These are phyloP conservation scores for Coniochaeta hoffmannii DNA, from an alignment of 2,329 filamentous ascomycete species.

Conservation along the genomic window DNA sequence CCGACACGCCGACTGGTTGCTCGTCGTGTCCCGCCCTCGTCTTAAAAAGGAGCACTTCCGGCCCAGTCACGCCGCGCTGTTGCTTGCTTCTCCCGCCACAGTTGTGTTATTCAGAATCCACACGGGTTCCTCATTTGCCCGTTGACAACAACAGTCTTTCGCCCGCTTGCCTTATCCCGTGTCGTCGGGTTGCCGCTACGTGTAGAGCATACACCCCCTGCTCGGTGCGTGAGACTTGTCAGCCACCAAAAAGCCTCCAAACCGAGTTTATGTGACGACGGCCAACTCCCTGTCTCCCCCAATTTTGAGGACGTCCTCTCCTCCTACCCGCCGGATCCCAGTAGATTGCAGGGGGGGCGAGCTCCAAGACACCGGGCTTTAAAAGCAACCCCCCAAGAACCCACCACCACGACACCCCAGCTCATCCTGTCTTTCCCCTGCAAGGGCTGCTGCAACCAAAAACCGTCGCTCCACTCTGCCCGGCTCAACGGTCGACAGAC, in stretches of 20 bases:
- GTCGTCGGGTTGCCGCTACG: conserved; percentile 5
- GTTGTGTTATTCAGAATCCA: not conserved
- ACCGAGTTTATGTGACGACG: conserved; percentile 6
- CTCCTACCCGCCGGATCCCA: conserved; percentile 13
- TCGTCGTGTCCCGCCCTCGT: not conserved
- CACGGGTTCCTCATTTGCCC: not conserved
- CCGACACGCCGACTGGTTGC: not conserved
- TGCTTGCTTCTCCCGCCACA: not conserved
- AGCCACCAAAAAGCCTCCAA: conserved; percentile 9
- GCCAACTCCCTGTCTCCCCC: conserved; percentile 12
- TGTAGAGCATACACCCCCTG: conserved; percentile 7
- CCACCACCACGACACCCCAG: conserved; percentile 10
- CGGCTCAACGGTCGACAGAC: conserved; percentile 2
- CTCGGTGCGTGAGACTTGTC: conserved; percentile 10
- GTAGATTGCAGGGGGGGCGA: conserved; percentile 11
- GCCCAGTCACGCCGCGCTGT: not conserved
- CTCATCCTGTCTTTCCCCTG: conserved; percentile 3
- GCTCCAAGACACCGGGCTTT: conserved; percentile 12
- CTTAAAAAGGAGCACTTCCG: not conserved
- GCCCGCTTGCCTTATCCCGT: not conserved
- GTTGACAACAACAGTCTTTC: not conserved
- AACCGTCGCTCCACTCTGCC: conserved; percentile 6
- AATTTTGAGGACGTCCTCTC: conserved; percentile 13
- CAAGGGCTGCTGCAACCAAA: conserved; percentile 8
- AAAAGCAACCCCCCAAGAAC: conserved; percentile 6